Percentiles rank a stretch among this genome's conserved stretches.
These are phyloP conservation scores for Abrus precatorius DNA, from an alignment of 306 rosid species.

Conservation along the genomic window DNA sequence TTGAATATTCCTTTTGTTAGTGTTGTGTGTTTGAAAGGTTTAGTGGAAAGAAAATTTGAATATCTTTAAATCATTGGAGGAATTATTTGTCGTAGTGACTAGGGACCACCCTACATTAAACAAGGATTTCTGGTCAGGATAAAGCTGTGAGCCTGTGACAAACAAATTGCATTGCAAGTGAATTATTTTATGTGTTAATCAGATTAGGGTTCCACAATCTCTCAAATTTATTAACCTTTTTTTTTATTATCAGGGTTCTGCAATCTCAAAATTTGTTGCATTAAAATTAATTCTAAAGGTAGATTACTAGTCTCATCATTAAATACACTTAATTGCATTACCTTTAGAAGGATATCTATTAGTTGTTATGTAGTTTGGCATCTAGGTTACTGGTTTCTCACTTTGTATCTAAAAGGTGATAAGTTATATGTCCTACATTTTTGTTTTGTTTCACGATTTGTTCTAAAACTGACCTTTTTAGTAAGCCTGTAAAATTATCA, in stretches of 20 bases:
- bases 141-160: neutral
- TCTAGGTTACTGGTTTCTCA: slow-evolving; percentile 16
- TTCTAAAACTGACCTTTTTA: slow-evolving; percentile 11
- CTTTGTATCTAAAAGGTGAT: slow-evolving; percentile 21
- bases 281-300: slow-evolving; percentile 4
- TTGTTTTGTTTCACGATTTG: slow-evolving; percentile 16
- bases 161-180: neutral
- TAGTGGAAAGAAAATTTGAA: slow-evolving; percentile 4
- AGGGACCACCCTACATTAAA: slow-evolving; percentile 14
- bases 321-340: neutral
- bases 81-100: neutral
- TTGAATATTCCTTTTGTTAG: slow-evolving; percentile 9
- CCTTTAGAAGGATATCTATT: slow-evolving; percentile 16
- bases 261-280: neutral
- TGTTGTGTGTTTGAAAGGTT: neutral
- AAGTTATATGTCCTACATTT: slow-evolving; percentile 10
- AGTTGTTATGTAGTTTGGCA: slow-evolving; percentile 24
- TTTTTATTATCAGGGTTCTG: neutral
- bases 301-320: slow-evolving; percentile 3
- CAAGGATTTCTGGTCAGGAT: neutral
- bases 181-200: slow-evolving; percentile 14
- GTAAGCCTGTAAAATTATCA: slow-evolving; percentile 11
- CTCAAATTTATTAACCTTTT: neutral
- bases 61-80: neutral
- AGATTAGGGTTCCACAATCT: slow-evolving; percentile 11